These are phyloP conservation scores for Kodamaea hsintzibuensis DNA, from an alignment of 805 yeast genomes.

Conservation along the genomic window DNA sequence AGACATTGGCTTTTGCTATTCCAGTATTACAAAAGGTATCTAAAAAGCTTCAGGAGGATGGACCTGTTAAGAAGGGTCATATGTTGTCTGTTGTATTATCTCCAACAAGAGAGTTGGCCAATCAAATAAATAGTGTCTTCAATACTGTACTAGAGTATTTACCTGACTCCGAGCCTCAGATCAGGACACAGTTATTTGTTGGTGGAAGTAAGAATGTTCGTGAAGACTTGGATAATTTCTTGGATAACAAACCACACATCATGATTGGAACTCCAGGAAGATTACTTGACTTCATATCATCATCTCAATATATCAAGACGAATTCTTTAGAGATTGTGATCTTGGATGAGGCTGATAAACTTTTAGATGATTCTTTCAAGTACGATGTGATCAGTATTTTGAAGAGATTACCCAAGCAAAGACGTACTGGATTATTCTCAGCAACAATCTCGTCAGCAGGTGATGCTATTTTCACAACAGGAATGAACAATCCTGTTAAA, in stretches of 20 bases:
- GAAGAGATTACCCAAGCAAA: conserved; percentile 77
- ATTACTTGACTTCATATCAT: conserved; percentile 65
- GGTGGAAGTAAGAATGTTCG: conserved; percentile 64
- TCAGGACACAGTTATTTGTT: conserved; percentile 61
- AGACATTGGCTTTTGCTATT: conserved; percentile 84
- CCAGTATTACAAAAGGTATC: conserved; percentile 75
- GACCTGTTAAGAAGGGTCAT: conserved; percentile 56
- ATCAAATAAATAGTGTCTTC: conserved; percentile 71
- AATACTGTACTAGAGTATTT: conserved; percentile 55
- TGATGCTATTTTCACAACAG: conserved; percentile 74
- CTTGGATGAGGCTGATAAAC: conserved; percentile 90
- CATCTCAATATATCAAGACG: conserved; percentile 56
- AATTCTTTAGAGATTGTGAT: conserved; percentile 70
- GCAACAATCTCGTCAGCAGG: conserved; percentile 91
- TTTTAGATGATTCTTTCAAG: conserved; percentile 76
- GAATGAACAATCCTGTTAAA: conserved; percentile 90
- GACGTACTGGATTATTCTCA: conserved; percentile 90
- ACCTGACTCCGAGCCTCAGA: conserved; percentile 46
- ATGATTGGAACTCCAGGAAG: conserved; percentile 94
- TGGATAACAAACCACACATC: conserved; percentile 63
- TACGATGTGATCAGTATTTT: conserved; percentile 69
- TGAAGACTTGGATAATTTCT: conserved; percentile 67
- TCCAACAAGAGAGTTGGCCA: conserved; percentile 71
- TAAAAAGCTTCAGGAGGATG: conserved; percentile 23
- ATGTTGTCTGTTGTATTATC: conserved; percentile 72